Evolutionary conservation across 305 asterid genomes (phyloP).

Genomic region (Galium porrigens): DNA sequence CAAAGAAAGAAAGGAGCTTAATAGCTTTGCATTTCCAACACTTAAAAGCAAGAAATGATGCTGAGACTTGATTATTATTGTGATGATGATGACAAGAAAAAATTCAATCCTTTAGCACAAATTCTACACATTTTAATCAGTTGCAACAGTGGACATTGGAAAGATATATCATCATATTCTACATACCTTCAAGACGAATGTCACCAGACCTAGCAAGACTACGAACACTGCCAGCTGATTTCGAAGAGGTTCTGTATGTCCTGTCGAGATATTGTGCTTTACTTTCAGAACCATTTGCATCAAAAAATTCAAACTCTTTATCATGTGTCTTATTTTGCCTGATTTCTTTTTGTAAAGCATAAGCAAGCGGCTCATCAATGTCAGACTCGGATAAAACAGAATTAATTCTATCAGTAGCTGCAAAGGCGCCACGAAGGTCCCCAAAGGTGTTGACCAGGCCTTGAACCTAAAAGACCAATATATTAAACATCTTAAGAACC

Average conservation of each 20-base stretch:
- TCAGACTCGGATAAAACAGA: conserved; percentile 60
- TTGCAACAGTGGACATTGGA: conserved; percentile 6
- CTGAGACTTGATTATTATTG: neutral
- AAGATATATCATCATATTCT: conserved; percentile 9
- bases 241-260: conserved; percentile 58
- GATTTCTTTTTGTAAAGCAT: conserved; percentile 62
- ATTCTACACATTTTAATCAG: conserved; percentile 3
- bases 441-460: conserved; percentile 91
- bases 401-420: conserved; percentile 83
- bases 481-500: conserved; percentile 8
- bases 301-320: conserved; percentile 40
- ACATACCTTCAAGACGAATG: conserved; percentile 71
- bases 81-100: neutral
- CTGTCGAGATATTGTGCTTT: conserved; percentile 23
- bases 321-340: conserved; percentile 35
- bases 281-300: conserved; percentile 32
- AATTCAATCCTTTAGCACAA: neutral
- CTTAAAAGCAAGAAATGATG: neutral
- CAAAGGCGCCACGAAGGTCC: conserved; percentile 91
- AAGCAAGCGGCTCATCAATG: conserved; percentile 70
- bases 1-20: neutral
- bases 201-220: conserved; percentile 65
- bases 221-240: conserved; percentile 42
- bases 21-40: neutral
- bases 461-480: conserved; percentile 53